Evolutionary conservation across 441 rosid species (phyloP), one percentile per base, ranked within the genome.

Genomic region (Melastoma candidum): DNA sequence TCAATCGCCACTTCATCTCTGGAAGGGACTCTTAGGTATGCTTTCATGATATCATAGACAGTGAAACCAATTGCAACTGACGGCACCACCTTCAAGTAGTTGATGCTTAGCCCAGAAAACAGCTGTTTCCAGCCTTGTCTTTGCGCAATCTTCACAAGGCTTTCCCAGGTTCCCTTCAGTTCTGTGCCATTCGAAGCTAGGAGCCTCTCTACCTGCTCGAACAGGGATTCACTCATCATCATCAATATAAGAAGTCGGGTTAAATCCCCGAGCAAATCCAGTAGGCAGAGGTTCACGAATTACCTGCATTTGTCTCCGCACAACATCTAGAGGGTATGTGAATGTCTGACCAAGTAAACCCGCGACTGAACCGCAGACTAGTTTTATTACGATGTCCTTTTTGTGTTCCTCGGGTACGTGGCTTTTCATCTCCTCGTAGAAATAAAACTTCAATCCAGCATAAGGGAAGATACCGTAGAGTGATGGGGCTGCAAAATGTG

Each of bases 231-330:
- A 44, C 63, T 22, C n/a, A 17, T 57, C 48, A 54, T 12, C n/a
- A 36, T 39, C 39, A 12, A 29, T 29, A 29, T 3, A 29, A 29
- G 36, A 29, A 29, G 36, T 29, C 36, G 36, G 36, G 7, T 29
- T 17, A 17, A 17, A 17, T 17, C 22, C 1, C 22, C 22, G 36
- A 6, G 3, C 36, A 29, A 29, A 29, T 29, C 22, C 22, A 17
- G 22, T 17, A 17, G 22, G 22, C 22, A 17, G 22, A 17, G 22
- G 22, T 25, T 26, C 51, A 53, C 46, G 51, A 60, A 44, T 70
- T 70, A 82, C 95, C 87, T 85, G 95, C 96, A 90, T 87, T 63
- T 90, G 93, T 78, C 98, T 90, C 74, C 96, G 81, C 58, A 90
- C 98, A 55, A 87, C 98, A 64, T 90, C 98, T 14, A 90, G 96